Base-by-base conservation (phyloP, 23 red algal genomes). In the Gracilaria domingensis region DNA sequence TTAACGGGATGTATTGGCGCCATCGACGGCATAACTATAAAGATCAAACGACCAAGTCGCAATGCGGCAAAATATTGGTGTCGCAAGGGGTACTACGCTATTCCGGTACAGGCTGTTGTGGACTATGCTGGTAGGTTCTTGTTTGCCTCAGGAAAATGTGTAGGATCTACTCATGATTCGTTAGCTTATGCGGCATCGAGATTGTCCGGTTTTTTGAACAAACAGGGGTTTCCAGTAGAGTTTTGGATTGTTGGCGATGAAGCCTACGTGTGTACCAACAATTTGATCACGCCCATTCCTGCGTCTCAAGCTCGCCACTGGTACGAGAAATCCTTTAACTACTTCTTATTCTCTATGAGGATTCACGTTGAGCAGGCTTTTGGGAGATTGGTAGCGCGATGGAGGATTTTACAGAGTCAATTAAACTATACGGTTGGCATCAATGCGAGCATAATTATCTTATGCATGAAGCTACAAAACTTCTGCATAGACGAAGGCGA, bases 101-200 rank as follows among this genome's bases (percentile, higher is more conserved):
- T 85, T 45, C 81, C 81, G 21, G 60, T 85, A 45, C 81, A 67
- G 62, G 81, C 81, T 20, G 81, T 85, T 66, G 54, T 85, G 35
- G 65, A 70, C 8, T 70, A 36, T 25, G 11, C 33, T 23, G 42
- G 42, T 38, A 7, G 61, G 2, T 67, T 85, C 39, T 48, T 85
- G 35, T 85, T 64, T 70, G 32, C 47, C 70, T 85, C 81, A 13
- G 81, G 60, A 0, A 1, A 29, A 40, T 85, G 81, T 23, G 62
- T 85, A 8, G 59, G 81, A 4, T 82, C 48, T 30, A 82, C 78
- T 7, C 42, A 82, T 48, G 81, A 85, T 47, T 67, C 17, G 8
- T 58, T 85, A 30, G 81, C 81, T 29, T 72, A 45, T 49, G 26
- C 42, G 21, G 28, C 57, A 14, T 69, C 57, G 21, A 42, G 39